A percentile compares a stretch with the other conserved stretches of the same genome.
Evolutionary conservation across 495 filamentous ascomycete genomes (phyloP).

Genomic region (Neurospora sp.): DNA sequence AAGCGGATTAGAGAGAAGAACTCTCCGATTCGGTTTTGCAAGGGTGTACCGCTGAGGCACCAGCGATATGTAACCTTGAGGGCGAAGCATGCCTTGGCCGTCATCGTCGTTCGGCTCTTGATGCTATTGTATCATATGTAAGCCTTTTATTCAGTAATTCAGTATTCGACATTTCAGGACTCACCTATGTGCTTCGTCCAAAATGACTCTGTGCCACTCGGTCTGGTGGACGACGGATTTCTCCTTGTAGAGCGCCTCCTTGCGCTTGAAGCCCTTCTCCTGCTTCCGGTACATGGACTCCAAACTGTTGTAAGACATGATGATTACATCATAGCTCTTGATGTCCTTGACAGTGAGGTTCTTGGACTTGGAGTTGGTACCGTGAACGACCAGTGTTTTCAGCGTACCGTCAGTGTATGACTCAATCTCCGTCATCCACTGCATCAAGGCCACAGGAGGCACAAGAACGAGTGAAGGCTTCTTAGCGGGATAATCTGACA

Average conservation of each 20-base stretch:
- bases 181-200: slow-evolving; percentile 75
- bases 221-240: slow-evolving; percentile 81
- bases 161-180: too few relatives aligned
- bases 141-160: too few relatives aligned
- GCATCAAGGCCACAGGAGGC: slow-evolving; percentile 91
- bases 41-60: slow-evolving; percentile 89
- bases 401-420: slow-evolving; percentile 84
- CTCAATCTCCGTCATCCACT: slow-evolving; percentile 90
- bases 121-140: slow-evolving; percentile 43
- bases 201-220: slow-evolving; percentile 79
- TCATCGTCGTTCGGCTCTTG: slow-evolving; percentile 79
- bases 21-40: slow-evolving; percentile 95
- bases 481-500: slow-evolving; percentile 86
- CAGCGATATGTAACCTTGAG: slow-evolving; percentile 79
- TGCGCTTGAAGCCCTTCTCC: slow-evolving; percentile 78
- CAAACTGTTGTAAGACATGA: slow-evolving; percentile 91
- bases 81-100: slow-evolving; percentile 89
- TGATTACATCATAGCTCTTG: slow-evolving; percentile 77
- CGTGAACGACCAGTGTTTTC: slow-evolving; percentile 82
- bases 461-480: slow-evolving; percentile 80
- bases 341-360: slow-evolving; percentile 60
- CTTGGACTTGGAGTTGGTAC: slow-evolving; percentile 74
- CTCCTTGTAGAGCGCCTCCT: slow-evolving; percentile 59
- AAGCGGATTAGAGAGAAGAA: slow-evolving; percentile 94
- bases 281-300: slow-evolving; percentile 90